A percentile compares a stretch with the other conserved stretches of the same genome.
These are phyloP conservation scores for Talaromyces sp. DNA, from an alignment of 2,329 filamentous ascomycete species.

Conservation along the genomic window DNA sequence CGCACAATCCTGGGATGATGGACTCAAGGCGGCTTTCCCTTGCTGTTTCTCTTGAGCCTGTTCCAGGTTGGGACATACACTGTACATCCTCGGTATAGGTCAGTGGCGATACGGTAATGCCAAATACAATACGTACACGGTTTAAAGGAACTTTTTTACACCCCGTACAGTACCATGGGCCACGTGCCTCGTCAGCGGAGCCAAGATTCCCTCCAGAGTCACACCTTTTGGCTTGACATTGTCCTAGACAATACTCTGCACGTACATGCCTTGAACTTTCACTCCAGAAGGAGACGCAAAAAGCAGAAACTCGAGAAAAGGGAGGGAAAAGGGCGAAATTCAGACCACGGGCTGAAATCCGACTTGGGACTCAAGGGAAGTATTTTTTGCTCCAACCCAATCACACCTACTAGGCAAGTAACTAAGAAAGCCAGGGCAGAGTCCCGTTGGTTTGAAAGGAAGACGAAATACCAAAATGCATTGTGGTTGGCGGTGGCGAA, in stretches of 20 bases:
- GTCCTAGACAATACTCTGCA: neutral
- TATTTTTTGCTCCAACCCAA: neutral
- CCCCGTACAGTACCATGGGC: neutral
- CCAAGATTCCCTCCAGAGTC: neutral
- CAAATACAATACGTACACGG: neutral
- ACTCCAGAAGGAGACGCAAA: neutral
- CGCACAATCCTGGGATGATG: no score
- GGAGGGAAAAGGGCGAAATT: neutral
- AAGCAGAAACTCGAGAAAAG: neutral
- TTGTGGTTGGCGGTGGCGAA: conserved; percentile 12
- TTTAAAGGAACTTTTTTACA: neutral
- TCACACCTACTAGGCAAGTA: neutral
- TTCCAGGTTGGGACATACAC: neutral
- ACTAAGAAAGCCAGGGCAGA: neutral
- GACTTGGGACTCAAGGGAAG: neutral
- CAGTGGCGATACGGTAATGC: neutral
- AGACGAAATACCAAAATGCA: neutral
- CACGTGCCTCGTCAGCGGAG: conserved; percentile 6
- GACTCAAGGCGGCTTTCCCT: neutral
- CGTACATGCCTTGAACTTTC: no score
- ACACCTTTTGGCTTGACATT: neutral
- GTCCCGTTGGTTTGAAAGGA: neutral
- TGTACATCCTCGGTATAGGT: neutral
- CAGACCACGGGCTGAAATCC: conserved; percentile 3
- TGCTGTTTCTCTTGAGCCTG: neutral